Base-by-base conservation (phyloP, 2,329 filamentous ascomycete genomes). In the Nigrospora sphaerica region DNA sequence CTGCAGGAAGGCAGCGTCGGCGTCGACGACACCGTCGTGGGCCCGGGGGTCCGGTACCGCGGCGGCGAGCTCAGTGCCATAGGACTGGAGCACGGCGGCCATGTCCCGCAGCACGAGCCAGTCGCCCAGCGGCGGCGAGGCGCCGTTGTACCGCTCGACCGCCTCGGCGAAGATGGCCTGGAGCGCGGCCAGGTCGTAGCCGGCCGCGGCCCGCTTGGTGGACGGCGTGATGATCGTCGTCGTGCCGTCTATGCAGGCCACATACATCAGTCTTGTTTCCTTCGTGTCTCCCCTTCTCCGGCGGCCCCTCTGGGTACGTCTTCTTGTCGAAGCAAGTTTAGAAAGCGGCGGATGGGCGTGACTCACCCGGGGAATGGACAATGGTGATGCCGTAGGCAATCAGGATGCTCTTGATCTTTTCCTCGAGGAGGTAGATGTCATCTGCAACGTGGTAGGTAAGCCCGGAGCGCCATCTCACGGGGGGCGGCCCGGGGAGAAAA, bases 1-100 rank as follows among this genome's bases (percentile, higher is more conserved):
- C 45, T 52, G 51, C 18, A 60, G 55, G 41, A 47, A 53, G 23
- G 46, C 42, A n/a, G 56, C 42, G 50, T 57, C 54, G 47, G 44
- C 40, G 36, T 43, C 51, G 48, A 57, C 49, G 44, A 46, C 49
- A 49, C 49, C 44, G 37, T 32, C 52, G 47, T 54, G 52, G 49
- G 50, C 53, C 46, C 50, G 52, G 18, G 38, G 19, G 16, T 44
- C 39, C 18, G 45, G 32, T 28, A 28, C 23, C 23, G 23, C 23
- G 23, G 23, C 23, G 12, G 17, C 28, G 32, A 43, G 14, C 7
- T 32, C 13, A 34, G 50, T 32, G 28, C 48, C 54, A 43, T 54
- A 57, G 35, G 53, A 35, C 32, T 51, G 46, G 35, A 59, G 49
- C 4, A 54, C 34, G 33, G 50, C 52, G 12, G 48, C 49, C 19